Base-by-base conservation (phyloP, 805 yeast genomes). In the Kuraishia cidri region DNA sequence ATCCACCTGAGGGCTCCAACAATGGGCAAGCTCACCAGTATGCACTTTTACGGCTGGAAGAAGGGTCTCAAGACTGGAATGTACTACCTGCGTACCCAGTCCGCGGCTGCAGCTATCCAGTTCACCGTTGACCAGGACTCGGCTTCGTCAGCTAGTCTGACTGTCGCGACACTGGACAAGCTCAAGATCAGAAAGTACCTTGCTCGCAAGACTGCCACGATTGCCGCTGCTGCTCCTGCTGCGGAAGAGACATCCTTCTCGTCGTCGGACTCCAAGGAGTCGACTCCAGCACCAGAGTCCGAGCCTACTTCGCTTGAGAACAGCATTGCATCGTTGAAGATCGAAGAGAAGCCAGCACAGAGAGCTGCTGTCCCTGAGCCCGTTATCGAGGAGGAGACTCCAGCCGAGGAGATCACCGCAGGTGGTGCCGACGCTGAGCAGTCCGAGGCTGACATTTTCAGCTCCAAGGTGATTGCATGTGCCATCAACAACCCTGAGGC, bases 21-120 rank as follows among this genome's bases (percentile, higher is more conserved):
- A 7, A 85, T 90, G 95, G 95, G 96, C 56, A 92, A 92, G 60
- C 73, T 92, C 54, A 92, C 98, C 6, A 76, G 90, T 39, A 92
- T 92, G 97, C 98, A 92, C 60, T 92, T 92, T 69, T 90, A 92
- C 54, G 98, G 97, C 37, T 92, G 98, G 98, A 85, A 86, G 71
- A 86, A 83, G 67, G 98, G 98, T 40, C 74, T 92, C 57, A 92
- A 92, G 73, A 92, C 98, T 15, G 98, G 98, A 60, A 92, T 92
- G 97, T 92, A 92, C 69, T 92, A 92, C 62, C 67, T 92, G 58
- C 82, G 97, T 66, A 90, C 97, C 7, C 95, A 86, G 69, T 97
- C 97, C 43, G 98, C 97, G 23, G 79, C 96, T 32, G 90, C 95
- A 36, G 96, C 97, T 32, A 92, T 92, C 54, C 96, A 92, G 64